Evolutionary conservation across 2,329 filamentous ascomycete genomes (phyloP), one percentile per base, ranked within the genome.

Genomic region (Aspergillus neoniger): DNA sequence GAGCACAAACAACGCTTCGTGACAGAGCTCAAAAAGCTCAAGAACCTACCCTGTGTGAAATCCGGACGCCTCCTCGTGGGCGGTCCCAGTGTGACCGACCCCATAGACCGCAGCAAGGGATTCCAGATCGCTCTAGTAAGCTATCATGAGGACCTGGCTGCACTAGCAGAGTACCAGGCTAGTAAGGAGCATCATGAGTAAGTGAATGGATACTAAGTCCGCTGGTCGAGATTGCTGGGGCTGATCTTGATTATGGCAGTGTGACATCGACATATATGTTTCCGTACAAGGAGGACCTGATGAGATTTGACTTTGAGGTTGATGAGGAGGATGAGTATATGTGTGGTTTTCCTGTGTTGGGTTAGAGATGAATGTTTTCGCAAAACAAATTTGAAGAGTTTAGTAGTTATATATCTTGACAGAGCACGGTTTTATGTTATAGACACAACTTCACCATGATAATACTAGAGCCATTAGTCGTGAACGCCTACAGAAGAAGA

Each of bases 271-370:
- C 76, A 3, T 82, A 81, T 54, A 70, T 86, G 7, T 83, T 80
- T 70, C 83, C 83, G 0, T 85, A 77, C 64, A 81, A 80, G 17
- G 82, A 85, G 54, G 82, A 85, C 58, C 70, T 85, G 1, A 76
- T 77, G 15, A 74, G 83, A 17, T 85, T 85, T 65, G 83, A 85
- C 63, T 85, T 85, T 63, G 82, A 85, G 55, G 70, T 73, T 1
- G 70, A 72, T 28, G 57, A 54, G 5, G 67, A 58, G 57, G 79
- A 83, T 21, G 76, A 78, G 44, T 59, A 65, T 39, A 63, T 67
- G 61, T 67, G 64, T 19, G 38, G 49, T 3, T 67, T 65, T 59
- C 60, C 60, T 14, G 2, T 50, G 19, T 23, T 47, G 14, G 12
- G 19, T 5, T 44, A 4, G 0, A 0, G 10, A 2, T 36, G 25